Base-by-base conservation (phyloP, 106 monocot genomes). In the Platanthera guangdongensis region DNA sequence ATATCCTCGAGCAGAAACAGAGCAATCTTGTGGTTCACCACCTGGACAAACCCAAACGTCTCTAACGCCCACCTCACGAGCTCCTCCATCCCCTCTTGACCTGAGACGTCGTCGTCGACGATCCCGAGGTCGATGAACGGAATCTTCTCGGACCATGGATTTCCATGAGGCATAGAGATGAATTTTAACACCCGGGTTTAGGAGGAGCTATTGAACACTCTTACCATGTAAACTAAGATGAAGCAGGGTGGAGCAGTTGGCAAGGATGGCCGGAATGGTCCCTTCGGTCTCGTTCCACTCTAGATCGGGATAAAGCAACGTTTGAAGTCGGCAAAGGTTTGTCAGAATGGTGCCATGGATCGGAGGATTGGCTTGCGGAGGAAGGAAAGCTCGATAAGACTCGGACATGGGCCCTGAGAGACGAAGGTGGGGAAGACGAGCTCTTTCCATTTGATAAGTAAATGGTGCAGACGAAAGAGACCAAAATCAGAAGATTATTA, bases 11-110 rank as follows among this genome's bases (percentile, higher is more conserved):
- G 55, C 11, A 76, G 52, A 47, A 6, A 10, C 15, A n/a, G 8
- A 5, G 76, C 76, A 8, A 85, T 18, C 30, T 79, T 82, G 15
- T 85, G 85, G 21, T 68, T 54, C 47, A 79, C 25, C 14, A 81
- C 51, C 72, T 85, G 85, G 47, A 85, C 78, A 71, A 85, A 81
- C 32, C 85, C 85, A 51, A 55, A 71, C n/a, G 50, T 30, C 12
- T 59, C 71, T 6, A 68, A 50, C 5, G 82, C 81, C 12, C 45
- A 50, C 39, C 75, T 51, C 8, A 85, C 75, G 16, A 12, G 59
- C 8, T n/a, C 74, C 8, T 65, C 73, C n/a, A 70, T 25, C 21
- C n/a, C 39, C 8, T 47, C 14, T 3, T 71, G 75, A 8, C 6
- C 19, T 7, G 52, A 1, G 8, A n/a, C 18, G 1, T 50, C 50